phyloP scores from a whole-genome alignment of 75 land plant species.

The Sequoiadendron giganteum region DNA sequence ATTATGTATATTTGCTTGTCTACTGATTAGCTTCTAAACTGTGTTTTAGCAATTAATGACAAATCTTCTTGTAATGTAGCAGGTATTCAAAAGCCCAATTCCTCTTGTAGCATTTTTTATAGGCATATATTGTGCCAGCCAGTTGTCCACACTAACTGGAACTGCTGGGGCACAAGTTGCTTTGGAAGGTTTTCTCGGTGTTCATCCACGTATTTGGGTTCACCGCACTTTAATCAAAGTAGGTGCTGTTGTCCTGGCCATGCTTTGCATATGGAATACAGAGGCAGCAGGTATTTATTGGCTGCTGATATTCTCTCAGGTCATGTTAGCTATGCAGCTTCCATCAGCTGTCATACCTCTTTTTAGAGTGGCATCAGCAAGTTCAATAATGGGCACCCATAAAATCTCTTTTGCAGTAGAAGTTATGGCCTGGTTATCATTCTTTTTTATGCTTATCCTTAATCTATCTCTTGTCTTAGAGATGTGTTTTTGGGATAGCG shows the following conservation, averaged over 20 bases:
- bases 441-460: slow-evolving; percentile 47
- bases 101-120: slow-evolving; percentile 52
- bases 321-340: slow-evolving; percentile 77
- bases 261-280: slow-evolving; percentile 53
- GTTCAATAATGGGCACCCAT: slow-evolving; percentile 67
- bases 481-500: slow-evolving; percentile 73
- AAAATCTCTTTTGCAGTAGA: slow-evolving; percentile 59
- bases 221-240: slow-evolving; percentile 55
- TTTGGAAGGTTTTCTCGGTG: slow-evolving; percentile 46
- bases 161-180: slow-evolving; percentile 51
- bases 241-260: slow-evolving; percentile 50
- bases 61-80: slow-evolving; percentile 15
- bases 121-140: slow-evolving; percentile 69
- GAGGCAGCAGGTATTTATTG: slow-evolving; percentile 88
- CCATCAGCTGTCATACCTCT: slow-evolving; percentile 88
- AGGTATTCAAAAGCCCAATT: slow-evolving; percentile 67
- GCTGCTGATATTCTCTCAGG: slow-evolving; percentile 73
- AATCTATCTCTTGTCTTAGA: slow-evolving; percentile 70
- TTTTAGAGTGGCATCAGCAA: slow-evolving; percentile 79
- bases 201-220: slow-evolving; percentile 53
- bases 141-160: slow-evolving; percentile 61
- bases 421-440: slow-evolving; percentile 46
- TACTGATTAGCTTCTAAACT: not conserved
- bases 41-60: not conserved
- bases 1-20: not conserved